Conservation (phyloP, 768 basidiomycete genomes). For the Tricholomella constricta region DNA sequence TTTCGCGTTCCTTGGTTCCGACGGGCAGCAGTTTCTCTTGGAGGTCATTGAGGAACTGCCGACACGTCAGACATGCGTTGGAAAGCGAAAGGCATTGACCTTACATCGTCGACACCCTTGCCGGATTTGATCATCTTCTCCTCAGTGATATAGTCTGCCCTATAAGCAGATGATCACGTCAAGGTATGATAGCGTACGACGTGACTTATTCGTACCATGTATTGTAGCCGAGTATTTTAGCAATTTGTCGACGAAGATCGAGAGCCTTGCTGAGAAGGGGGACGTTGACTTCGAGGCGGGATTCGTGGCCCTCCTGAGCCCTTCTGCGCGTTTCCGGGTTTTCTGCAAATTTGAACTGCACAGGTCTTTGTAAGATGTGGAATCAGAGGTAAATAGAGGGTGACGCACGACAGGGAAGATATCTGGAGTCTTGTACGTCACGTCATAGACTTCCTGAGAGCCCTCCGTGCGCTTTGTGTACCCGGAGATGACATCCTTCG, state of each 20-base stretch:
- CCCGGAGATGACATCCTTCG: constrained; percentile 76
- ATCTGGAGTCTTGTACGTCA: constrained; percentile 83
- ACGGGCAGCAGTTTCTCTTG: constrained; percentile 73
- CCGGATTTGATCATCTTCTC: constrained; percentile 83
- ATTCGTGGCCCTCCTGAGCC: constrained; percentile 70
- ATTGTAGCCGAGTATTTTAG: constrained; percentile 66
- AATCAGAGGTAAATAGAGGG: neutral
- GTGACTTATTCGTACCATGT: constrained; percentile 50
- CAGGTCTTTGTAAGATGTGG: neutral
- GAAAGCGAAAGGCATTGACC: neutral
- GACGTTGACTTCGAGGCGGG: constrained; percentile 67
- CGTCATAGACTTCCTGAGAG: constrained; percentile 61
- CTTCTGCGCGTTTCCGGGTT: constrained; percentile 66
- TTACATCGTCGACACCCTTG: constrained; percentile 57
- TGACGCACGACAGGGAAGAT: constrained; percentile 72
- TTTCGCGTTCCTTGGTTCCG: constrained; percentile 64
- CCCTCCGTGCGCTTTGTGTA: constrained; percentile 67
- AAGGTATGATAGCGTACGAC: neutral
- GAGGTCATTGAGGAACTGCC: constrained; percentile 77
- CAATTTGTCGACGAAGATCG: constrained; percentile 69
- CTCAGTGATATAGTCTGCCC: constrained; percentile 84
- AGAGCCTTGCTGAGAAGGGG: constrained; percentile 70
- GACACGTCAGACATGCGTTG: constrained; percentile 4
- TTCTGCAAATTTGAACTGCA: constrained; percentile 78
- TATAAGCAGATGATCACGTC: constrained; percentile 11